Conservation (phyloP, 768 basidiomycete species). For the Mycena filopes region DNA sequence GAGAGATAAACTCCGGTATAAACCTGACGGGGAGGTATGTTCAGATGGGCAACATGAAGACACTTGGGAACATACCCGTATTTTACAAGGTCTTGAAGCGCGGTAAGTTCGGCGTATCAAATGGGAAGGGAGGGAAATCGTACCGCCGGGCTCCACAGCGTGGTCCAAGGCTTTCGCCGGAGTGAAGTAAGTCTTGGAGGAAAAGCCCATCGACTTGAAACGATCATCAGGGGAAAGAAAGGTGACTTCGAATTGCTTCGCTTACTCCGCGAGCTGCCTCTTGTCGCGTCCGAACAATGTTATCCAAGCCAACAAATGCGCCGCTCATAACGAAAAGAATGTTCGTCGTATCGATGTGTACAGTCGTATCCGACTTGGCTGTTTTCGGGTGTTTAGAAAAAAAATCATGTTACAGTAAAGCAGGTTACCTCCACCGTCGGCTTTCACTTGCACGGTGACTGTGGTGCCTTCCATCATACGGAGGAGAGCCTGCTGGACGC, state of each 20-base stretch:
- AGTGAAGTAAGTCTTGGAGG: constrained; percentile 69
- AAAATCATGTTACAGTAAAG: background rate
- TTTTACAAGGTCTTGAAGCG: constrained; percentile 74
- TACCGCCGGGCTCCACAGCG: constrained; percentile 76
- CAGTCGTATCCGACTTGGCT: constrained; percentile 69
- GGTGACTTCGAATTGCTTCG: constrained; percentile 1
- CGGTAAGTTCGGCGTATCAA: background rate
- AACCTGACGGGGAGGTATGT: constrained; percentile 59
- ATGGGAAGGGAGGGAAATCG: constrained; percentile 24
- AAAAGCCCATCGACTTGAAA: constrained; percentile 89
- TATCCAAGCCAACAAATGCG: constrained; percentile 93
- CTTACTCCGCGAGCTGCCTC: constrained; percentile 75
- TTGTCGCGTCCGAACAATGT: constrained; percentile 79
- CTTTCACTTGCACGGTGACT: constrained; percentile 84
- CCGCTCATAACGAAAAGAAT: constrained; percentile 96
- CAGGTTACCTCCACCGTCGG: constrained; percentile 57
- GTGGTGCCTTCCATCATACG: constrained; percentile 95
- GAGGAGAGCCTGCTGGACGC: constrained; percentile 92
- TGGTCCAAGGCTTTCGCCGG: constrained; percentile 66
- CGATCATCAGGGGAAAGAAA: constrained; percentile 15
- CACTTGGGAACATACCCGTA: constrained; percentile 87
- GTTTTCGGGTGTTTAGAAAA: background rate
- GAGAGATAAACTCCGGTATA: constrained; percentile 95
- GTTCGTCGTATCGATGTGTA: constrained; percentile 88
- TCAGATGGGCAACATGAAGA: background rate